A percentile compares a stretch with the other conserved stretches of the same genome.
These are phyloP conservation scores for Nicotiana tabacum DNA, from an alignment of 257 asterid genomes.

Conservation along the genomic window DNA sequence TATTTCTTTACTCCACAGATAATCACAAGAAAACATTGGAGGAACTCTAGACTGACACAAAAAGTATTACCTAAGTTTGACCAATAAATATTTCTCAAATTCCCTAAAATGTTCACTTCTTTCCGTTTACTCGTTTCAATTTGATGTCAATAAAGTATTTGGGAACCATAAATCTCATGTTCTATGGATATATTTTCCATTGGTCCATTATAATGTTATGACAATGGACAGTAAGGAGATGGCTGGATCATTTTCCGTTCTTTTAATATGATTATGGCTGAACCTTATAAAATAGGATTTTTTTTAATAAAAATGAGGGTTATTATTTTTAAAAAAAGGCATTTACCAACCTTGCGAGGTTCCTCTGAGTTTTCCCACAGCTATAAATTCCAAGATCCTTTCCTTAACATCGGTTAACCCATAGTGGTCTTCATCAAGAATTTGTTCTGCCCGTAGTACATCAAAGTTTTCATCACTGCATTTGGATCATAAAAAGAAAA, in stretches of 20 bases:
- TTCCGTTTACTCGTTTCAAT: neutral
- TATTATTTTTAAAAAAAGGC: neutral
- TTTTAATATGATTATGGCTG: neutral
- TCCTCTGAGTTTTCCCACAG: slow-evolving; percentile 98
- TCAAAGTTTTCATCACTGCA: slow-evolving; percentile 92
- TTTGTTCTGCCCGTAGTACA: slow-evolving; percentile 72
- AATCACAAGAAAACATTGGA: neutral
- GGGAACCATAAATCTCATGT: neutral
- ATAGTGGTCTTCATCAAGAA: slow-evolving; percentile 97
- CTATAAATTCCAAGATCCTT: slow-evolving; percentile 96
- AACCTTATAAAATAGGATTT: neutral
- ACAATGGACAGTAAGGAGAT: neutral
- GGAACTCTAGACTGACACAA: neutral
- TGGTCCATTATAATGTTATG: neutral
- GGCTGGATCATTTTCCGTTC: neutral
- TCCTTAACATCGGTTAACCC: slow-evolving; percentile 96
- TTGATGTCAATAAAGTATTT: neutral
- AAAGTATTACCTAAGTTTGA: neutral
- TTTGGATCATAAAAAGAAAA: slow-evolving; percentile 11
- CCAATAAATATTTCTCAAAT: neutral
- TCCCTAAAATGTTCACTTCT: neutral
- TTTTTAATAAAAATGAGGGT: neutral
- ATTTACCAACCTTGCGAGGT: slow-evolving; percentile 76
- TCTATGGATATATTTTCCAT: neutral
- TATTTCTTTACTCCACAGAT: no score